Conservation (phyloP, 2,329 filamentous ascomycete species). For the Geosmithia putterillii region DNA sequence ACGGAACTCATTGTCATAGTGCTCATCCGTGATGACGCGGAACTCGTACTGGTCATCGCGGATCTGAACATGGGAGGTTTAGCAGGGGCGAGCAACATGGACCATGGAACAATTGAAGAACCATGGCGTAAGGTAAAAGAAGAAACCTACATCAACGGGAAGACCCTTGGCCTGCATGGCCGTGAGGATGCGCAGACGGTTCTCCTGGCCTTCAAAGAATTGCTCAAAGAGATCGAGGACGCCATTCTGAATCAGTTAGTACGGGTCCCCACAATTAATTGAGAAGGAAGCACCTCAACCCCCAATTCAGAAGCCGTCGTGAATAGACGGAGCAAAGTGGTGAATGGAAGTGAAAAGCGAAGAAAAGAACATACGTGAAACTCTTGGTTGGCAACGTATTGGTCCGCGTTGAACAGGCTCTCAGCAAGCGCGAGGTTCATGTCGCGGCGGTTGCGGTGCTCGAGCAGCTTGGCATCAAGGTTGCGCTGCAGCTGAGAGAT, state of each 20-base stretch:
- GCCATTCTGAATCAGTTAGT: conserved; percentile 22
- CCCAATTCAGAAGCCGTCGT: neutral
- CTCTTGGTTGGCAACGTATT: conserved; percentile 19
- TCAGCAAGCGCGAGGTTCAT: conserved; percentile 24
- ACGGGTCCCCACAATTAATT: no score
- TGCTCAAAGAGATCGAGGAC: conserved; percentile 24
- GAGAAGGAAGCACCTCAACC: conserved; percentile 6
- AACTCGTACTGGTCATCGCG: conserved; percentile 31
- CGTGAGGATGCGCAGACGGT: conserved; percentile 31
- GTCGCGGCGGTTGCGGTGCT: conserved; percentile 18
- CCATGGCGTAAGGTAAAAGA: neutral
- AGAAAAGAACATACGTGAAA: conserved; percentile 21
- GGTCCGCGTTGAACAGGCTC: conserved; percentile 18
- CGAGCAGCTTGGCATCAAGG: conserved; percentile 15
- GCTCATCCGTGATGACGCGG: conserved; percentile 29
- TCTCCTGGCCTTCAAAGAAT: conserved; percentile 32
- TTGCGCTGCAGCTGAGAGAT: conserved; percentile 31
- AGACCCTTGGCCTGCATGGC: conserved; percentile 28
- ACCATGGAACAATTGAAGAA: neutral
- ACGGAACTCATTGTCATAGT: conserved; percentile 28
- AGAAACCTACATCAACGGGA: conserved; percentile 34
- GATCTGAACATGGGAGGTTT: conserved; percentile 15
- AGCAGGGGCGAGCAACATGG: neutral
- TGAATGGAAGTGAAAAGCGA: neutral
- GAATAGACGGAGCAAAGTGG: neutral